phyloP scores from a whole-genome alignment of 495 filamentous ascomycete species.

The Penicillium canariense region DNA sequence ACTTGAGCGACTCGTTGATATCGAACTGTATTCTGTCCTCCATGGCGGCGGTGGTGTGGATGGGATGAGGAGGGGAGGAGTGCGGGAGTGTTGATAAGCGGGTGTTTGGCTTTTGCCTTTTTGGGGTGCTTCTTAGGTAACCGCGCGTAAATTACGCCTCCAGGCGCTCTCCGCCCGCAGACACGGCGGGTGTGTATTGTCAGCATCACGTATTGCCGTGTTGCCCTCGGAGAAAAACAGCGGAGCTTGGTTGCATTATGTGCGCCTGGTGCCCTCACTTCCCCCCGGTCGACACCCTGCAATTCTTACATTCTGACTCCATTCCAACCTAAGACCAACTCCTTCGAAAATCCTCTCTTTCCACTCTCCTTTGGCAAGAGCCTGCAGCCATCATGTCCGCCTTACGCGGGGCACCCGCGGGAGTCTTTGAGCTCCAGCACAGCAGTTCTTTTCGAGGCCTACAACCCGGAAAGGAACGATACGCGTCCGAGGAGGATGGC shows the following conservation, averaged over 20 bases:
- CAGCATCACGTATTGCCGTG: constrained; percentile 4
- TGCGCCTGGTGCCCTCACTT: constrained; percentile 1
- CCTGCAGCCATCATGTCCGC: constrained; percentile 26
- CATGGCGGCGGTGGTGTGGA: constrained; percentile 52
- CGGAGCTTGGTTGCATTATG: background rate
- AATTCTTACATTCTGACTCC: background rate
- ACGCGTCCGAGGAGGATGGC: constrained; percentile 32
- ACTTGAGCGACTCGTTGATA: constrained; percentile 91
- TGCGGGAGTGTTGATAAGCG: constrained; percentile 25
- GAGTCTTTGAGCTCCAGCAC: constrained; percentile 26
- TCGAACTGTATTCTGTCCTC: constrained; percentile 78
- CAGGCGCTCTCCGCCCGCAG: background rate
- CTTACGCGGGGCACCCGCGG: constrained; percentile 23
- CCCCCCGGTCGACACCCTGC: background rate
- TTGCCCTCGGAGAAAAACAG: constrained; percentile 23
- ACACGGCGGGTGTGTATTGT: constrained; percentile 1
- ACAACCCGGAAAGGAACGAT: constrained; percentile 15
- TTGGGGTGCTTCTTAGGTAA: constrained; percentile 9
- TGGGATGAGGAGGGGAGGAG: constrained; percentile 13
- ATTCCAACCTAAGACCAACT: background rate
- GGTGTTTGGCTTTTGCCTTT: constrained; percentile 36
- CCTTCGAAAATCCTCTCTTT: background rate
- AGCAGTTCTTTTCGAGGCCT: constrained; percentile 15
- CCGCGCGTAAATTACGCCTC: constrained; percentile 15
- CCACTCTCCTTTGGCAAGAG: background rate